A percentile compares a stretch with the other conserved stretches of the same genome.
These are phyloP conservation scores for Cubamyces lactineus DNA, from an alignment of 768 basidiomycete species.

Conservation along the genomic window DNA sequence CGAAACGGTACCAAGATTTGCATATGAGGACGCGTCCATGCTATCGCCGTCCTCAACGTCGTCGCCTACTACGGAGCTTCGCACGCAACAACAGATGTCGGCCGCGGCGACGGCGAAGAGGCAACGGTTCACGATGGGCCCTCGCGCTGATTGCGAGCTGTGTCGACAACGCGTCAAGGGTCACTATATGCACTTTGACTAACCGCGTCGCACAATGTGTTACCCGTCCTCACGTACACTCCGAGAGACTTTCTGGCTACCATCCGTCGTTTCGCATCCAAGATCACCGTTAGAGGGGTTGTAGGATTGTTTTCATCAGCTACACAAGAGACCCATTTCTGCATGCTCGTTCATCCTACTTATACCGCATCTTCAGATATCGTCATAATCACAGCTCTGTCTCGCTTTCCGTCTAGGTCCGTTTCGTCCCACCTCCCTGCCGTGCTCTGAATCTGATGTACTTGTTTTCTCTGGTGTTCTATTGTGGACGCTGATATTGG, in stretches of 20 bases:
- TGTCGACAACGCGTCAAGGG: slow-evolving; percentile 68
- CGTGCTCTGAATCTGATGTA: not conserved
- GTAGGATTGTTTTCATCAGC: not conserved
- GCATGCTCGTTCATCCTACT: not conserved
- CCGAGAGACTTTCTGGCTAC: not conserved
- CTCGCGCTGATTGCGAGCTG: slow-evolving; percentile 68
- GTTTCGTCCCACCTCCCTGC: not conserved
- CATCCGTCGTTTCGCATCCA: not conserved
- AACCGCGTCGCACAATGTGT: slow-evolving; percentile 11
- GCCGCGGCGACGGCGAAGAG: slow-evolving; percentile 35
- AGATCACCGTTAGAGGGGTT: not conserved
- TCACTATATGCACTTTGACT: slow-evolving; percentile 72
- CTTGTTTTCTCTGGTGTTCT: not conserved
- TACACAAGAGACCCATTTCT: not conserved
- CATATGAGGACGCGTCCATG: slow-evolving; percentile 5
- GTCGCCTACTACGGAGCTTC: slow-evolving; percentile 20
- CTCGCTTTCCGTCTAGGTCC: slow-evolving; percentile 2
- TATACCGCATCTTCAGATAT: slow-evolving; percentile 4
- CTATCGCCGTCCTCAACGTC: slow-evolving; percentile 31
- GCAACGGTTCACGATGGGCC: slow-evolving; percentile 70
- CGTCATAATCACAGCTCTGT: not conserved
- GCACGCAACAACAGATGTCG: not conserved
- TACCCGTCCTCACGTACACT: not conserved
- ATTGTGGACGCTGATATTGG: not conserved
- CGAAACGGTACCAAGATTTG: not conserved